Conservation (phyloP, 495 filamentous ascomycete genomes). For the Elasticomyces elasticus region DNA sequence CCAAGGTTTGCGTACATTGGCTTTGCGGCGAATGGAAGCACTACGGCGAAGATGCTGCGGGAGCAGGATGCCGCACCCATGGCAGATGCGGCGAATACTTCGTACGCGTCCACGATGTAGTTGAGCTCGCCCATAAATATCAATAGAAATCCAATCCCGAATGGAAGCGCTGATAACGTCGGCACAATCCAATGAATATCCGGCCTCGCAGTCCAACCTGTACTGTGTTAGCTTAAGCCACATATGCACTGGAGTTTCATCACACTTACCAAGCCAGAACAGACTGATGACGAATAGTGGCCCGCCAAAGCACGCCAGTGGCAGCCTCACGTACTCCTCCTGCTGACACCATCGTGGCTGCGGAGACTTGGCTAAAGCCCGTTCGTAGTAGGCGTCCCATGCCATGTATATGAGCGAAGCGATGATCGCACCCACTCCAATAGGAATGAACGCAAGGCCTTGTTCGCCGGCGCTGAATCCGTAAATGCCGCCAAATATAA, state of each 20-base stretch:
- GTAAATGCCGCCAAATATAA: slow-evolving; percentile 30
- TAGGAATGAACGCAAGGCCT: slow-evolving; percentile 33
- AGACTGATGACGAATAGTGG: slow-evolving; percentile 49
- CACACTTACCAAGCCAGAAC: slow-evolving; percentile 58
- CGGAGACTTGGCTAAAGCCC: slow-evolving; percentile 27
- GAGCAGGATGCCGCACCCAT: slow-evolving; percentile 54
- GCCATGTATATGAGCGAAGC: slow-evolving; percentile 41
- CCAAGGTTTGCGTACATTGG: slow-evolving; percentile 34
- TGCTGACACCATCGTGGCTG: slow-evolving; percentile 35
- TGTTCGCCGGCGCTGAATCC: slow-evolving; percentile 30
- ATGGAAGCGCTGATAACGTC: slow-evolving; percentile 52
- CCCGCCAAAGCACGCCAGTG: slow-evolving; percentile 56
- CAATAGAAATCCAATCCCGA: slow-evolving; percentile 58
- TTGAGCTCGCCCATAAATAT: slow-evolving; percentile 63
- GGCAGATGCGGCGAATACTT: slow-evolving; percentile 60
- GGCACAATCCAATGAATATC: slow-evolving; percentile 55
- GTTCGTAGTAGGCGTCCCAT: slow-evolving; percentile 45
- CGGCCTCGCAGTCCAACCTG: slow-evolving; percentile 19
- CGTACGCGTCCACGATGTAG: slow-evolving; percentile 67
- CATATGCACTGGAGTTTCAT: too few species aligned
- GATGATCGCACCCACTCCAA: slow-evolving; percentile 34
- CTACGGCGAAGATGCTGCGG: slow-evolving; percentile 52
- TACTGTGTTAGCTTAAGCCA: too few species aligned
- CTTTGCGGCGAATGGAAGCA: slow-evolving; percentile 41
- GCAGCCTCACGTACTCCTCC: slow-evolving; percentile 56